Evolutionary conservation across 148 eudicot genomes (phyloP).

Genomic region (Vaccinium macrocarpon): DNA sequence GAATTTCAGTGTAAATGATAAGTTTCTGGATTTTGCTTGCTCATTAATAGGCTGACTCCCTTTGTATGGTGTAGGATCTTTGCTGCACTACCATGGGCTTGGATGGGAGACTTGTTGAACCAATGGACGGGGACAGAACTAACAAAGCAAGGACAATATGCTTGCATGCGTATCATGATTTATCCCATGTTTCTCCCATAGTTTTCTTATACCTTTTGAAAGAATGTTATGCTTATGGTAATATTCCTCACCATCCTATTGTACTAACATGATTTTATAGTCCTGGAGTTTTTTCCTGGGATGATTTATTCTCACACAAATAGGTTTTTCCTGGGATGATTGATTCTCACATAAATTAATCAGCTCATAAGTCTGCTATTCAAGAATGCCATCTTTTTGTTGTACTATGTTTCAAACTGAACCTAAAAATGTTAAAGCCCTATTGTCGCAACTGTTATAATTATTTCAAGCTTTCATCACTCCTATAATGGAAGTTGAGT

Average conservation of each 20-base stretch:
- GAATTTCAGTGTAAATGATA: background rate
- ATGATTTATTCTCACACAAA: background rate
- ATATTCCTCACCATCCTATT: conserved; percentile 10
- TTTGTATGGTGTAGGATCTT: conserved; percentile 30
- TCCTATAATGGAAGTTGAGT: background rate
- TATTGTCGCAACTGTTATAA: background rate
- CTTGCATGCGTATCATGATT: conserved; percentile 72
- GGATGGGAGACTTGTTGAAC: conserved; percentile 35
- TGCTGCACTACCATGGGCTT: conserved; percentile 48
- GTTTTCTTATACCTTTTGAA: conserved; percentile 79
- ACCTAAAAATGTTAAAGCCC: background rate
- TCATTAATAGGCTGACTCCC: conserved; percentile 5
- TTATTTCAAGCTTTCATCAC: background rate
- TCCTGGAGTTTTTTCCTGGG: background rate
- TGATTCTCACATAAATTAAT: background rate
- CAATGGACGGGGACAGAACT: conserved; percentile 23
- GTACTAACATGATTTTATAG: background rate
- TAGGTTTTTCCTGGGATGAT: background rate
- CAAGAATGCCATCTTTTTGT: background rate
- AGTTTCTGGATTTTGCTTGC: background rate
- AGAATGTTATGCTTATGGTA: conserved; percentile 76
- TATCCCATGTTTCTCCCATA: conserved; percentile 81
- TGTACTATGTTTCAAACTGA: too few relatives aligned
- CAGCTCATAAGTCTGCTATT: background rate
- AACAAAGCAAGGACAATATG: conserved; percentile 43